phyloP scores from a whole-genome alignment of 306 rosid genomes.

The Trifolium dubium region DNA sequence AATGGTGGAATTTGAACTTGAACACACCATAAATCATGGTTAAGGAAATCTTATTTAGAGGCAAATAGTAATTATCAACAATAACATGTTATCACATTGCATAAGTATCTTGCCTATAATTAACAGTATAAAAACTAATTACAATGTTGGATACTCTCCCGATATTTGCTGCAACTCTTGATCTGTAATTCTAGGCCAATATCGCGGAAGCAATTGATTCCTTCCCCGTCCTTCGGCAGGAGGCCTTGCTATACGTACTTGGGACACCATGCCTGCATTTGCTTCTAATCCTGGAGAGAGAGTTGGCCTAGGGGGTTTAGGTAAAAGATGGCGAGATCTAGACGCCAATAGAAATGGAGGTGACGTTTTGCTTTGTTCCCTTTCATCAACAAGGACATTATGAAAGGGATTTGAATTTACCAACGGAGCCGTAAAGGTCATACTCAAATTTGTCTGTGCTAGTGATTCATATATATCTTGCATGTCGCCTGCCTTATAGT shows the following conservation, averaged over 20 bases:
- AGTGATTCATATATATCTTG: conserved; percentile 71
- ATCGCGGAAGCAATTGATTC: conserved; percentile 98
- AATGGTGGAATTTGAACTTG: conserved; percentile 90
- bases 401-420: conserved; percentile 60
- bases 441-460: conserved; percentile 76
- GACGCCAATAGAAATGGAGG: conserved; percentile 63
- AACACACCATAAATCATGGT: conserved; percentile 54
- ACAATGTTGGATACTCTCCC: conserved; percentile 85
- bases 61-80: conserved; percentile 31
- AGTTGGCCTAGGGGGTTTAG: conserved; percentile 82
- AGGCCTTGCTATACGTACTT: conserved; percentile 96
- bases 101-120: conserved; percentile 27
- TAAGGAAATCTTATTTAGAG: conserved; percentile 51
- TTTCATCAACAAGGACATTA: conserved; percentile 60
- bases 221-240: conserved; percentile 98
- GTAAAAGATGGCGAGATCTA: conserved; percentile 83
- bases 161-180: conserved; percentile 97
- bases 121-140: conserved; percentile 32
- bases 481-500: conserved; percentile 57
- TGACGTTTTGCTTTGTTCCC: conserved; percentile 65
- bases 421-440: conserved; percentile 67
- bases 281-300: conserved; percentile 65
- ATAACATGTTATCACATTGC: conserved; percentile 24
- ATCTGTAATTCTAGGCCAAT: conserved; percentile 99
- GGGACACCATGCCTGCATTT: conserved; percentile 69